Evolutionary conservation across 441 rosid species (phyloP), one percentile per base, ranked within the genome.

Genomic region (Raphanus hybrid): DNA sequence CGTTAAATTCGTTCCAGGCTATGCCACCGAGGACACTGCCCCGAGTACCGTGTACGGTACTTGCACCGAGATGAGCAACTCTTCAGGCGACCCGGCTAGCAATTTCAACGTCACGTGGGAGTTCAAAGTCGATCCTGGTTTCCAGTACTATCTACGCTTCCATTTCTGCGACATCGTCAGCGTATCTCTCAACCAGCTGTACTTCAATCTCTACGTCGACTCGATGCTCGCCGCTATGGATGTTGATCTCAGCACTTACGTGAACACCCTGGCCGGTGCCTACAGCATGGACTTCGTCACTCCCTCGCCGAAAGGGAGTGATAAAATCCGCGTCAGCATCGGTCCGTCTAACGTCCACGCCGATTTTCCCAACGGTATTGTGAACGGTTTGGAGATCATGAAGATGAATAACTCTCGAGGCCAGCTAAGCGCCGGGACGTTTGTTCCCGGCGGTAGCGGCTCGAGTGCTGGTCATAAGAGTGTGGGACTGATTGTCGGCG

Each of bases 331-430:
- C 73, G 86, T 92, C 23, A 94, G 97, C 75, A 78, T 94, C 3
- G 98, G 97, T 69, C 97, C 93, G 4, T 82, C 86, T 16, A 32
- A 8, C 14, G 1, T 83, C 18, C 75, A 71, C 64, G 29, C 45
- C 0, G 80, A 48, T 61, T 85, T 79, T 63, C 97, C 94, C 0
- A 63, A 90, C 29, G 97, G 94, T 32, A 88, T 94, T 60, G 78
- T 94, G 66, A 94, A 94, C 18, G 98, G 98, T 27, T 78, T 94
- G 78, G 98, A 94, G 85, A 90, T 94, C 77, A 87, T 94, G 97
- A 94, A 94, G 83, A 77, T 94, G 90, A 91, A 91, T 80, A 91
- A 86, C 78, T 86, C 92, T 14, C 48, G 18, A 6, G 91, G 94
- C 75, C 91, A 91, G 86, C 93, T 89, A 35, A 77, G 84, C 39